Conservation (phyloP, 495 filamentous ascomycete species). For the Xylaria cubensis region DNA sequence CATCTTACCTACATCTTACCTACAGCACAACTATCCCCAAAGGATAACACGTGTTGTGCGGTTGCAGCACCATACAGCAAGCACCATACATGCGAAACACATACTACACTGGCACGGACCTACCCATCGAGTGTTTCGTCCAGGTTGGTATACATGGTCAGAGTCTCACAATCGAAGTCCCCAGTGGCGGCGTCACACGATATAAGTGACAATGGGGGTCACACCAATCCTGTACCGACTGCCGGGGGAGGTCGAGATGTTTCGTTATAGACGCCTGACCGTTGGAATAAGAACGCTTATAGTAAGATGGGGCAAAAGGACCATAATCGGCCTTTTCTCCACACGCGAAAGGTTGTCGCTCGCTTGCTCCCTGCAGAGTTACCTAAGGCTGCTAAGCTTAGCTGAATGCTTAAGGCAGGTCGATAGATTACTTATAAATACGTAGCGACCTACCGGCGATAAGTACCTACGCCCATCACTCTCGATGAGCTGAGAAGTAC, state of each 20-base stretch:
- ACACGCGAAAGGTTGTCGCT: constrained; percentile 10
- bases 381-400: constrained; percentile 21
- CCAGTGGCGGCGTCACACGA: constrained; percentile 17
- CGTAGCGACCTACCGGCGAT: not conserved
- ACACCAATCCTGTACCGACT: constrained; percentile 5
- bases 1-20: not conserved
- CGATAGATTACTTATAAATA: constrained; percentile 2
- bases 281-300: not conserved
- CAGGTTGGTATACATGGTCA: constrained; percentile 9
- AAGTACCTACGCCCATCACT: constrained; percentile 3
- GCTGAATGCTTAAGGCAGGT: constrained; percentile 27
- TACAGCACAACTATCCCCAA: not conserved
- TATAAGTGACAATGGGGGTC: constrained; percentile 13
- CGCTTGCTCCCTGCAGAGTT: constrained; percentile 4
- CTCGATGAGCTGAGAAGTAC: constrained; percentile 17
- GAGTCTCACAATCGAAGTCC: constrained; percentile 23
- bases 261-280: constrained; percentile 3
- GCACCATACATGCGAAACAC: constrained; percentile 16
- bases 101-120: constrained; percentile 20
- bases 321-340: not conserved
- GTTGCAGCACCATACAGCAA: constrained; percentile 10
- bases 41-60: constrained; percentile 16
- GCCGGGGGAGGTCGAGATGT: constrained; percentile 10
- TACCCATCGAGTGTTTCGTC: constrained; percentile 21
- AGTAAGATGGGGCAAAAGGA: not conserved